Conservation (phyloP, 2,329 filamentous ascomycete species). For the Fusarium nelsonii region DNA sequence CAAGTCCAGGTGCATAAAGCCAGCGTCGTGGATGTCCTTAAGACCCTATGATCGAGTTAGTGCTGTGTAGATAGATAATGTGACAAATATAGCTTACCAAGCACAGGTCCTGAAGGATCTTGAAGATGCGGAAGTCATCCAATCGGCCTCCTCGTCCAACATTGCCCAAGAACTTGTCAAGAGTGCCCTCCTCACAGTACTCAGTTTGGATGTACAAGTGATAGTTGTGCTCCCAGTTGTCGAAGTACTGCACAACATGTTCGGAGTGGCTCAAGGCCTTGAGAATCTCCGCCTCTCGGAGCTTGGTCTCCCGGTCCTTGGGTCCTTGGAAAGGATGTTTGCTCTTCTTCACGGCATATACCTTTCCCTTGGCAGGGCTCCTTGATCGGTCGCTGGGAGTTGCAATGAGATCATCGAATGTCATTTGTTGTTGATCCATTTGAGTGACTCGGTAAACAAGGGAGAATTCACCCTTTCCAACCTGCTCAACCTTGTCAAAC, state of each 20-base stretch:
- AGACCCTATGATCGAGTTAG: constrained; percentile 71
- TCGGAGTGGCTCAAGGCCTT: constrained; percentile 82
- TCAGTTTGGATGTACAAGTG: constrained; percentile 98
- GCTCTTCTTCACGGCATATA: constrained; percentile 95
- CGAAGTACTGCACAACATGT: constrained; percentile 85
- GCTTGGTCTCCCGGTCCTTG: constrained; percentile 83
- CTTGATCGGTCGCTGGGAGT: constrained; percentile 64
- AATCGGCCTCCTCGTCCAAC: constrained; percentile 86
- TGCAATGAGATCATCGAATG: constrained; percentile 57
- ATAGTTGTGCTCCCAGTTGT: constrained; percentile 87
- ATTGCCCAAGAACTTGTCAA: constrained; percentile 86
- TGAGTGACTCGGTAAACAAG: constrained; percentile 84
- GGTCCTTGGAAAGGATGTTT: constrained; percentile 82
- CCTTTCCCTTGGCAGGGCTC: constrained; percentile 66
- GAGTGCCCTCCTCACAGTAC: constrained; percentile 92
- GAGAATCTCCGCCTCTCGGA: constrained; percentile 85
- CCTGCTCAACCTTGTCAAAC: constrained; percentile 83
- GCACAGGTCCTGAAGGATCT: constrained; percentile 89
- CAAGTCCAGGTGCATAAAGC: constrained; percentile 86
- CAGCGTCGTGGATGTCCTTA: constrained; percentile 88
- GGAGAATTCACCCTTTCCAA: constrained; percentile 93
- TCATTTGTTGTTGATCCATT: constrained; percentile 47
- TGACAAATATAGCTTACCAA: constrained; percentile 70
- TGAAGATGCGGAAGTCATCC: constrained; percentile 99
- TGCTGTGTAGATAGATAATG: background rate